Conservation (phyloP, 148 eudicot species). For the Salicornia ramosissima region DNA sequence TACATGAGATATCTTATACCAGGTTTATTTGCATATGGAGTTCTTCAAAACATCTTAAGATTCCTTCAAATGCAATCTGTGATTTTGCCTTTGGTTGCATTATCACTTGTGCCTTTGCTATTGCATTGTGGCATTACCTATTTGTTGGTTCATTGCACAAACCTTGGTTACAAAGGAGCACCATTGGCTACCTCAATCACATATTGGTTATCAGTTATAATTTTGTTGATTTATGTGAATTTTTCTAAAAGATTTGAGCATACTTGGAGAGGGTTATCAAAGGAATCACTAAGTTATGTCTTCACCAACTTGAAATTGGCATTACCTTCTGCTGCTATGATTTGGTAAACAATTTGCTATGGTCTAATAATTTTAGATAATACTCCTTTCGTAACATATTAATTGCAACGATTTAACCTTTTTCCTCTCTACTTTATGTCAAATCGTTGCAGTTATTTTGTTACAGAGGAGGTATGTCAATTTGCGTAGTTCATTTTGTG, state of each 20-base stretch:
- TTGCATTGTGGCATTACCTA: slow-evolving; percentile 42
- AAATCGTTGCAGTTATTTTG: too few species aligned
- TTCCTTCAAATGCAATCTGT: slow-evolving; percentile 78
- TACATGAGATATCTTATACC: slow-evolving; percentile 70
- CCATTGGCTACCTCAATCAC: slow-evolving; percentile 66
- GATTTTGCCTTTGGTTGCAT: slow-evolving; percentile 44
- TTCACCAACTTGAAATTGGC: slow-evolving; percentile 47
- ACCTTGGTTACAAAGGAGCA: slow-evolving; percentile 56
- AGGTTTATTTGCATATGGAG: slow-evolving; percentile 53
- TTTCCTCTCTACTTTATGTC: too few species aligned
- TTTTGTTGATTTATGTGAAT: slow-evolving; percentile 38
- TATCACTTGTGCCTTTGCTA: slow-evolving; percentile 47
- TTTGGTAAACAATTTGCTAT: slow-evolving; percentile 37
- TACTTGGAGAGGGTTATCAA: slow-evolving; percentile 60
- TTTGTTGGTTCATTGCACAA: slow-evolving; percentile 39
- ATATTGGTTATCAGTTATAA: slow-evolving; percentile 47
- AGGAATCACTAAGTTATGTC: slow-evolving; percentile 43
- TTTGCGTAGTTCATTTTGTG: too few species aligned
- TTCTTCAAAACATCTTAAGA: slow-evolving; percentile 58
- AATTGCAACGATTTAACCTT: too few species aligned
- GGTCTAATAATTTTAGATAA: too few species aligned
- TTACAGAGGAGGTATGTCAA: too few species aligned
- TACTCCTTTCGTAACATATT: too few species aligned
- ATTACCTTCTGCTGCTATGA: slow-evolving; percentile 85
- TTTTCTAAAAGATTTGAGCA: slow-evolving; percentile 35